Evolutionary conservation across 2,329 filamentous ascomycete genomes (phyloP).

Genomic region (Colletotrichum sp.): DNA sequence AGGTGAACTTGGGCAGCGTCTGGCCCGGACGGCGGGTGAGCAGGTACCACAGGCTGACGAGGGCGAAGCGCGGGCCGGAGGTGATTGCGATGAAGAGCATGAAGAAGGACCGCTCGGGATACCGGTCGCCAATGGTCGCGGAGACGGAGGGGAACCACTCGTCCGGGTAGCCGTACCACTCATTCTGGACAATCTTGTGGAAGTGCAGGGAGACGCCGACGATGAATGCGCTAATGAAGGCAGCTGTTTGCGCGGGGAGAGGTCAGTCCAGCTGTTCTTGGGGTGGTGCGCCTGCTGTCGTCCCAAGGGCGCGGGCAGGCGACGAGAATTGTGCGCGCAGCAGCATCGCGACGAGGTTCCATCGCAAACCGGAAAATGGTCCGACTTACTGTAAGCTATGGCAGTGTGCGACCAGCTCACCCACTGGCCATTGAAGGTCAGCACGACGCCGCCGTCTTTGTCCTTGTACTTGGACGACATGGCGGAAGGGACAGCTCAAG

Average conservation of each 20-base stretch:
- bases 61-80: slow-evolving; percentile 88
- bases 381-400: slow-evolving; percentile 75
- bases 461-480: slow-evolving; percentile 66
- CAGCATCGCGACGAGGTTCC: neutral
- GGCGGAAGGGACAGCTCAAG: neutral
- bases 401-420: slow-evolving; percentile 87
- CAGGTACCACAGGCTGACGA: slow-evolving; percentile 92
- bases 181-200: slow-evolving; percentile 96
- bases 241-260: slow-evolving; percentile 53
- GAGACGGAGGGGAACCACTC: slow-evolving; percentile 98
- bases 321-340: neutral
- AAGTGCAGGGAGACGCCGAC: slow-evolving; percentile 87
- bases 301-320: neutral
- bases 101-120: slow-evolving; percentile 95
- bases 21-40: slow-evolving; percentile 79
- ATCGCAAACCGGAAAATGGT: neutral
- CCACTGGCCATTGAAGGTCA: slow-evolving; percentile 84
- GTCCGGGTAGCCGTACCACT: slow-evolving; percentile 91
- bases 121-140: slow-evolving; percentile 95
- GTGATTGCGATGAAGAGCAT: slow-evolving; percentile 97
- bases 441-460: slow-evolving; percentile 64
- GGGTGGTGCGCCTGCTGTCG: neutral
- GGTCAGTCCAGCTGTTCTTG: neutral
- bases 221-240: slow-evolving; percentile 85
- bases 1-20: slow-evolving; percentile 81